These are phyloP conservation scores for Penicillium sp. DNA, from an alignment of 2,329 filamentous ascomycete species.

Conservation along the genomic window DNA sequence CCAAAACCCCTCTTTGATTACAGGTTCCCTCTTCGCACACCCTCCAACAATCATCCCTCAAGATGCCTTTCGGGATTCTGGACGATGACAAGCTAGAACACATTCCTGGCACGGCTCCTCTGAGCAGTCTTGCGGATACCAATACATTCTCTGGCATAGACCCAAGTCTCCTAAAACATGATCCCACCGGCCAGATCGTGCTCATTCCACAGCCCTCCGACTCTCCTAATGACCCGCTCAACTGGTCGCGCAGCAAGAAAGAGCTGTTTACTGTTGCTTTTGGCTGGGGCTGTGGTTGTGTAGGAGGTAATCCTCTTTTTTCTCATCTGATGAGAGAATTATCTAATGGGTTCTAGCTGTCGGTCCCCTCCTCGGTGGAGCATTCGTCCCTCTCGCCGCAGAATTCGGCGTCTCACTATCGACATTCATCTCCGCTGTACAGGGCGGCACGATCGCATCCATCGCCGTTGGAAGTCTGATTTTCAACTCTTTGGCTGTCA, in stretches of 20 bases:
- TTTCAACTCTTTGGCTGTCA: conserved; percentile 37
- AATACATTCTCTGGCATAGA: conserved; percentile 21
- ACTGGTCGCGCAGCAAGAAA: conserved; percentile 29
- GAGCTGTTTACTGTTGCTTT: conserved; percentile 39
- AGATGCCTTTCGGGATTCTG: conserved; percentile 31
- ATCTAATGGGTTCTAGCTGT: conserved; percentile 24
- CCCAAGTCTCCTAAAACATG: conserved; percentile 31
- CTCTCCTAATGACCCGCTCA: conserved; percentile 26
- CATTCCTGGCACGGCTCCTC: conserved; percentile 30
- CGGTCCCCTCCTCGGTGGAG: conserved; percentile 38
- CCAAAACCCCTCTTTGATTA: not conserved
- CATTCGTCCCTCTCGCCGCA: conserved; percentile 34
- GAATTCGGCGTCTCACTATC: conserved; percentile 31
- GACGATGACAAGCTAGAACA: conserved; percentile 30
- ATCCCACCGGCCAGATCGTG: conserved; percentile 25
- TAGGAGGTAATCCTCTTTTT: conserved; percentile 33
- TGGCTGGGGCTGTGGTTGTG: conserved; percentile 40
- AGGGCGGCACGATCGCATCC: conserved; percentile 35
- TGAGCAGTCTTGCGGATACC: conserved; percentile 19
- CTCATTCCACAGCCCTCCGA: conserved; percentile 27
- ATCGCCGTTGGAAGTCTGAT: conserved; percentile 37
- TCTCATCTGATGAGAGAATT: no score
- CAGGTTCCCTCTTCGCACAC: not conserved
- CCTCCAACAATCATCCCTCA: not conserved
- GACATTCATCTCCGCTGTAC: conserved; percentile 34